Conservation (phyloP, 139 green algal species). For the Chlamydomonas incerta region DNA sequence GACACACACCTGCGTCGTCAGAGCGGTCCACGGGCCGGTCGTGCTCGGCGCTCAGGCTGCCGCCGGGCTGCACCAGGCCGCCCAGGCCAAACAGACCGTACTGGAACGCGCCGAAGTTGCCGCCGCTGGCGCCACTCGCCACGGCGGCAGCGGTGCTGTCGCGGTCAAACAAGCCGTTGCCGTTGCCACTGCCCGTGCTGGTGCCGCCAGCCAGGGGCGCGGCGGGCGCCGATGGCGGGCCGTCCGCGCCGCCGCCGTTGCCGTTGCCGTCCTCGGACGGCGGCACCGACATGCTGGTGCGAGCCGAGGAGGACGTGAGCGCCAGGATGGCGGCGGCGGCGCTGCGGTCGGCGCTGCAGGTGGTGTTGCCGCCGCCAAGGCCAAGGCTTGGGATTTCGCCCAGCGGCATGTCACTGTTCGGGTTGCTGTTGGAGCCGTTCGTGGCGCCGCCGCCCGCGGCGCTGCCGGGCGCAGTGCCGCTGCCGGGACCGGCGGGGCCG, state of each 20-base stretch:
- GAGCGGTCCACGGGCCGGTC: neutral
- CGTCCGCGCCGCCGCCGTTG: neutral
- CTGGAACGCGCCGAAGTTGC: conserved; percentile 15
- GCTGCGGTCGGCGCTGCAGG: conserved; percentile 6
- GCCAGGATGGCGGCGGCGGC: conserved; percentile 15
- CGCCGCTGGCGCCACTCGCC: neutral
- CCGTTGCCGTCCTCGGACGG: conserved; percentile 24
- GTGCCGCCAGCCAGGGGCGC: neutral
- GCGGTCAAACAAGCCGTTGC: neutral
- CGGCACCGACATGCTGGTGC: conserved; percentile 1
- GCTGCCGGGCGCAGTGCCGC: too few relatives aligned
- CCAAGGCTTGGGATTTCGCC: neutral
- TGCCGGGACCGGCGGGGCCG: too few relatives aligned
- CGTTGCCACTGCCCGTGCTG: neutral
- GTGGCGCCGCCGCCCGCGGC: neutral
- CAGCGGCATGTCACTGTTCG: neutral
- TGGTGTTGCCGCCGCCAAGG: neutral
- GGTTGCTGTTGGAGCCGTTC: neutral
- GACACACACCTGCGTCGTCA: neutral
- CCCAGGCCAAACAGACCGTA: neutral
- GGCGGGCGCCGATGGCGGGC: neutral
- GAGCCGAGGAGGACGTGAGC: conserved; percentile 2
- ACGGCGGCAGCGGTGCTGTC: neutral
- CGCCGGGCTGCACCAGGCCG: neutral
- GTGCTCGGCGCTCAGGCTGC: neutral